Evolutionary conservation across 768 basidiomycete species (phyloP).

Genomic region (Pleurotus ostreatus): DNA sequence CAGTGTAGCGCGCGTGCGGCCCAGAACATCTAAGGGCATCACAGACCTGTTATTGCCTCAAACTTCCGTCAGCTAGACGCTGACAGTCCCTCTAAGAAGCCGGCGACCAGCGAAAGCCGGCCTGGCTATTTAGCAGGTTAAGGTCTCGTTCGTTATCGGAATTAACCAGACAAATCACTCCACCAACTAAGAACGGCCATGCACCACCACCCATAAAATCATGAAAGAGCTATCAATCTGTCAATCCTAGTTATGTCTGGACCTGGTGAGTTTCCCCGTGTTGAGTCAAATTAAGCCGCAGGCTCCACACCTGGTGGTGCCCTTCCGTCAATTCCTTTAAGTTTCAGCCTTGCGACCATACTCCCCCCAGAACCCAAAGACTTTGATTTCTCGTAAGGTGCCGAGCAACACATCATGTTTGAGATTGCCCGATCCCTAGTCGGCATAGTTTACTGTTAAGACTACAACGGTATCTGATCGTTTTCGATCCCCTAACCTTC

Average conservation of each 20-base stretch:
- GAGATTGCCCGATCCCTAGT: too few relatives aligned
- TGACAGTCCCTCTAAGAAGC: too few relatives aligned
- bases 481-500: too few relatives aligned
- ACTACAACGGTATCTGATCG: too few relatives aligned
- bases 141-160: constrained; percentile 94
- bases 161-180: constrained; percentile 98
- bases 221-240: constrained; percentile 84
- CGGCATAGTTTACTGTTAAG: too few relatives aligned
- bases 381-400: constrained; percentile 63
- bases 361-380: constrained; percentile 72
- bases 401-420: too few relatives aligned
- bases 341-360: constrained; percentile 60
- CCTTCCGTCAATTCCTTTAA: constrained; percentile 84
- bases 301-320: constrained; percentile 76
- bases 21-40: too few relatives aligned
- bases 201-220: constrained; percentile 86
- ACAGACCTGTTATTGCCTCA: too few relatives aligned
- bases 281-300: constrained; percentile 86
- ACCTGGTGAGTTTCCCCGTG: constrained; percentile 80
- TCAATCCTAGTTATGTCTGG: constrained; percentile 75
- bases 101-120: too few relatives aligned
- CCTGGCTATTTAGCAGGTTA: constrained; percentile 90
- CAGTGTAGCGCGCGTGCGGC: too few relatives aligned
- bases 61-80: too few relatives aligned
- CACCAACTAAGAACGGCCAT: constrained; percentile 88